Evolutionary conservation across 169 alveolate genomes (phyloP).

Genomic region (Amoebophrya sp.): DNA sequence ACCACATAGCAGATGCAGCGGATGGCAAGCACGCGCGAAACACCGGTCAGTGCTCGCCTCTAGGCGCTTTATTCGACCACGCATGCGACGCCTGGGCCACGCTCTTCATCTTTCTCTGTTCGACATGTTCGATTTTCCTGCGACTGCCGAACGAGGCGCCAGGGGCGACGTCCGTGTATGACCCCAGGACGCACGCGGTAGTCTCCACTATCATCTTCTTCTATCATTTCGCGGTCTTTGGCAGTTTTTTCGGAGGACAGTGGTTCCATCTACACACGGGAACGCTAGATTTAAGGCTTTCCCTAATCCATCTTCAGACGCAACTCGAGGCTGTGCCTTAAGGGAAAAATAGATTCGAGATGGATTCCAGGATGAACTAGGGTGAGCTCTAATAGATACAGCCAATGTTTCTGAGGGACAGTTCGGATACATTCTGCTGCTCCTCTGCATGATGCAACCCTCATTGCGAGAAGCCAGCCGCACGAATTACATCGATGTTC

Average conservation of each 20-base stretch:
- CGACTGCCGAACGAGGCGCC: not conserved
- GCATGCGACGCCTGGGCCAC: not conserved
- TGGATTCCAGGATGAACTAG: too few relatives aligned
- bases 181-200: not conserved
- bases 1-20: constrained; percentile 13
- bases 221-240: not conserved
- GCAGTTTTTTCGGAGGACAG: not conserved
- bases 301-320: too few relatives aligned
- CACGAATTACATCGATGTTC: too few relatives aligned
- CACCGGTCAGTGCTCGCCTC: constrained; percentile 14
- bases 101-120: not conserved
- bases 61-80: not conserved
- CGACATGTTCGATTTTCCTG: not conserved
- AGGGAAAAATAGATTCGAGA: too few relatives aligned
- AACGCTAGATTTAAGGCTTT: too few relatives aligned
- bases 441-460: not conserved
- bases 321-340: too few relatives aligned
- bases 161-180: too few relatives aligned
- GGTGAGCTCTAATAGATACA: too few relatives aligned
- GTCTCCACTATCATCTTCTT: not conserved
- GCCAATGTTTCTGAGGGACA: constrained; percentile 2
- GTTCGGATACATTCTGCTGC: not conserved
- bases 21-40: constrained; percentile 16
- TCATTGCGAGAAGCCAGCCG: too few relatives aligned
- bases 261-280: not conserved